Base-by-base conservation (phyloP, 106 monocot genomes). In the Dendrobium officinale region DNA sequence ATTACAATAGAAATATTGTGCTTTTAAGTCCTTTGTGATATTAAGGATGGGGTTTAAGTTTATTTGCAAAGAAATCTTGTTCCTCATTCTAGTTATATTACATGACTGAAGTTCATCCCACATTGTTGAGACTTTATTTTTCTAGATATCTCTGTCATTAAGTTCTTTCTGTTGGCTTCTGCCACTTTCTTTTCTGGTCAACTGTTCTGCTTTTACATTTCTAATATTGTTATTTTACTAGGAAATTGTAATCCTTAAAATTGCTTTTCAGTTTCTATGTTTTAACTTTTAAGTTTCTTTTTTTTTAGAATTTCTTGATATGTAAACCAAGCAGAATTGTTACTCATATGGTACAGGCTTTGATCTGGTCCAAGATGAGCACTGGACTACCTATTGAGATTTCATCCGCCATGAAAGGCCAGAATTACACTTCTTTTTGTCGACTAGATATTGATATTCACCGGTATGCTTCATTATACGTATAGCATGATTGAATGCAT, bases 361-460 rank as follows among this genome's bases (percentile, higher is more conserved):
- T 98, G 31, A 98, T 98, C 58, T 98, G 98, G 98, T 95, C 98
- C 48, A 98, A 98, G 86, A 98, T 98, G 98, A 98, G 98, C 80
- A 98, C 98, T 8, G 98, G 98, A 44, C 89, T 98, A 72, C 98
- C 98, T 13, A 98, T 98, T 86, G 98, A 98, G 73, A 98, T 98
- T 82, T 79, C 78, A 43, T 91, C 98, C 70, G 82, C 95, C 8
- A 88, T 91, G 92, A 89, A 82, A 76, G 87, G 88, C n/a, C 98
- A 98, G 85, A 98, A 80, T 82, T 95, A 83, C 82, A 49, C 80
- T 40, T 88, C 98, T 10, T 98, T 91, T 81, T 98, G 98, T 85
- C 89, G 91, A 61, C 80, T 98, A 16, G 98, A 95, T 83, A 98
- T 98, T 83, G 98, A 98, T 86, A 95, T 98, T 77, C 95, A 98